Evolutionary conservation across 805 yeast genomes (phyloP).

Genomic region (Pichia membranifaciens): DNA sequence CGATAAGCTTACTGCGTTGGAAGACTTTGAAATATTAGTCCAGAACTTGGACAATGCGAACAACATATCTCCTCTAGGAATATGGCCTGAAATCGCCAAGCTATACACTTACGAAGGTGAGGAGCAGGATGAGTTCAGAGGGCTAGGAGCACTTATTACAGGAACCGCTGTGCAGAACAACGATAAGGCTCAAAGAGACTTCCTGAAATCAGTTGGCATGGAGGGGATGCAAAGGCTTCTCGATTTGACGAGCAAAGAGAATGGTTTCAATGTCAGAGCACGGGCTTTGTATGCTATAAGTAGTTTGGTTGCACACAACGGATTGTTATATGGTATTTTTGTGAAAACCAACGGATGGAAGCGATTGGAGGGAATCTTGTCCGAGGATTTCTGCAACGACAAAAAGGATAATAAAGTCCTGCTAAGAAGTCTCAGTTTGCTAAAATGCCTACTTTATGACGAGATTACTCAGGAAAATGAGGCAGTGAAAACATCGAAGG

Average conservation of each 20-base stretch:
- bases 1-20: conserved; percentile 69
- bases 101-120: conserved; percentile 52
- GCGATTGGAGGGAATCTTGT: conserved; percentile 31
- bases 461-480: conserved; percentile 35
- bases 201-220: conserved; percentile 40
- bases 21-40: conserved; percentile 87
- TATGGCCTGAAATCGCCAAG: conserved; percentile 52
- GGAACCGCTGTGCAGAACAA: conserved; percentile 95
- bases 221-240: conserved; percentile 44
- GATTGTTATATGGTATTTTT: conserved; percentile 50
- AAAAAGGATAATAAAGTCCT: conserved; percentile 12
- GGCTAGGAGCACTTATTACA: conserved; percentile 45
- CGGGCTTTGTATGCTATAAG: conserved; percentile 79
- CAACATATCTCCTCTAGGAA: conserved; percentile 72
- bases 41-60: conserved; percentile 95
- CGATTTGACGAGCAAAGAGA: conserved; percentile 22
- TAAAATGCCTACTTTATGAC: conserved; percentile 49
- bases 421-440: conserved; percentile 15
- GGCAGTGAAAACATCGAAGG: background rate
- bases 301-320: conserved; percentile 64
- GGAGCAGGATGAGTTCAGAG: conserved; percentile 41
- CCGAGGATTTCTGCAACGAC: conserved; percentile 9
- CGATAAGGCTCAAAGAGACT: conserved; percentile 63
- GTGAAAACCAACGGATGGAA: conserved; percentile 58
- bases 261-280: conserved; percentile 34